A percentile compares a stretch with the other conserved stretches of the same genome.
Conservation (phyloP, 768 basidiomycete genomes). For the Rhodotorula diobovata region DNA sequence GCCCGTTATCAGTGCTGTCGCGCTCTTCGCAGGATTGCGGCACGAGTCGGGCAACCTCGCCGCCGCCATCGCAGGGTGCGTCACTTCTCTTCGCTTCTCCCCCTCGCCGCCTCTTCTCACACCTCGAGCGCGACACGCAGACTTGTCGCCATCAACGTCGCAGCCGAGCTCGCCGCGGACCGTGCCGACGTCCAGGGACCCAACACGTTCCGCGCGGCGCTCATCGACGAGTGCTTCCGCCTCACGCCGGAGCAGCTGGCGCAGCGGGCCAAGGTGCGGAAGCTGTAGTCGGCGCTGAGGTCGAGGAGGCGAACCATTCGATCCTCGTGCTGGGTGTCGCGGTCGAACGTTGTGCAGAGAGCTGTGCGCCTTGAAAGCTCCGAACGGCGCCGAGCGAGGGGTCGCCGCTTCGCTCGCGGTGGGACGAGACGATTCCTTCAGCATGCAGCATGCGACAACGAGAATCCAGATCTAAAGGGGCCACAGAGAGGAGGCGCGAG, state of each 20-base stretch:
- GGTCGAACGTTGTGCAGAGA: too few species aligned
- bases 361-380: too few species aligned
- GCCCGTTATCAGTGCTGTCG: constrained; percentile 65
- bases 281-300: not conserved
- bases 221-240: constrained; percentile 60
- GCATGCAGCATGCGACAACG: too few species aligned
- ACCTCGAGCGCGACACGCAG: not conserved
- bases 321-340: too few species aligned
- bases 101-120: not conserved
- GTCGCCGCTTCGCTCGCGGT: too few species aligned
- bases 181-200: constrained; percentile 57
- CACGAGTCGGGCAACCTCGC: constrained; percentile 51
- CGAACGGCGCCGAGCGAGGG: too few species aligned
- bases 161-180: constrained; percentile 59
- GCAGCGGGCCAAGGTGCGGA: constrained; percentile 44
- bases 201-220: constrained; percentile 61
- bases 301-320: not conserved
- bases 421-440: too few species aligned
- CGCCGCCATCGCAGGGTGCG: constrained; percentile 72
- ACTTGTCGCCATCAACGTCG: constrained; percentile 57
- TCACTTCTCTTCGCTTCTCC: not conserved
- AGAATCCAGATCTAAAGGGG: too few species aligned
- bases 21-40: constrained; percentile 57
- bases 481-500: too few species aligned
- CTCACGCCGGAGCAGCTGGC: constrained; percentile 46